These are phyloP conservation scores for Cryptosporidium sp. DNA, from an alignment of 169 alveolate genomes.

Conservation along the genomic window DNA sequence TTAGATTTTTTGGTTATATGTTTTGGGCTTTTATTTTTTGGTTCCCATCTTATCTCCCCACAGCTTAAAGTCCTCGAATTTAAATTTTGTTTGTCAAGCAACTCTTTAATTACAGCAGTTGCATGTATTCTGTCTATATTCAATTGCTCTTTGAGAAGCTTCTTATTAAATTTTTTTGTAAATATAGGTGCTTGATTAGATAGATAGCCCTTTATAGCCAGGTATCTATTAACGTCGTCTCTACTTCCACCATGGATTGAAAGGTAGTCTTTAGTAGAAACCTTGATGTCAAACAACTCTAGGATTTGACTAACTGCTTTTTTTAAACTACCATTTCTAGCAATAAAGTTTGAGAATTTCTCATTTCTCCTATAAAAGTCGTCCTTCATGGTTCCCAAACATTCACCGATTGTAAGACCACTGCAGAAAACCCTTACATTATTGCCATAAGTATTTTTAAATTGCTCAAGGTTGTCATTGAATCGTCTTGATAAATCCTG, in stretches of 20 bases:
- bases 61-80: background rate
- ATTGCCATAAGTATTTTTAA: background rate
- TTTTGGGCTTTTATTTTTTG: background rate
- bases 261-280: background rate
- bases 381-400: constrained; percentile 40
- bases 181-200: background rate
- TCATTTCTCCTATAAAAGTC: constrained; percentile 67
- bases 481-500: background rate
- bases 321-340: constrained; percentile 30
- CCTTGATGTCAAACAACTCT: constrained; percentile 1
- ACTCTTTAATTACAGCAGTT: background rate
- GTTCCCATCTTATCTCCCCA: constrained; percentile 1
- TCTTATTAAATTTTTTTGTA: background rate
- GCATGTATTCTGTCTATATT: background rate
- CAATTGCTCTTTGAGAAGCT: background rate
- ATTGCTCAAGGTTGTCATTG: background rate
- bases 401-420: background rate
- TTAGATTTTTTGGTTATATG: background rate
- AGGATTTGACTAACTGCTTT: constrained; percentile 11
- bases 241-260: constrained; percentile 7
- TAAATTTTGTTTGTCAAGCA: constrained; percentile 4
- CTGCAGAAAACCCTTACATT: constrained; percentile 9
- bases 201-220: background rate
- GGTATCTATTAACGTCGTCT: constrained; percentile 56
- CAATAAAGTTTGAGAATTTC: constrained; percentile 13